Evolutionary conservation across 495 filamentous ascomycete genomes (phyloP).

Genomic region (Talaromyces wortmannii): DNA sequence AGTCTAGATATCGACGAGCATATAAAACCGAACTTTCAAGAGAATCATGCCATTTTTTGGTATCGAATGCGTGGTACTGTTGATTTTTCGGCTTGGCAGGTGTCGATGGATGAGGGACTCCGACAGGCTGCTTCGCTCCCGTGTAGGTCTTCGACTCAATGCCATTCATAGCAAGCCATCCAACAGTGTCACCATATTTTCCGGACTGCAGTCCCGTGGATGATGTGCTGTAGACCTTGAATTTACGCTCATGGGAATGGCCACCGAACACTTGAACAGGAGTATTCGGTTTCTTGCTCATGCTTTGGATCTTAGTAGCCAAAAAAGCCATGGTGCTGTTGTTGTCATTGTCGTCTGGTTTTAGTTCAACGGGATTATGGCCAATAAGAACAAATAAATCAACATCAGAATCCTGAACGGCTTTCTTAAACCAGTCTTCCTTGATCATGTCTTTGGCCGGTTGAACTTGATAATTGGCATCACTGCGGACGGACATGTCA

Average conservation of each 20-base stretch:
- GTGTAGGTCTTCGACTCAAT: conserved; percentile 9
- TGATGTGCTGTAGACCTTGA: conserved; percentile 27
- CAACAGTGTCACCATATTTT: conserved; percentile 36
- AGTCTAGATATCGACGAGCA: background rate
- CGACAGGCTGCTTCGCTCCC: background rate
- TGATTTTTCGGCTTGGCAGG: background rate
- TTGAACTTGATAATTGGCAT: conserved; percentile 18
- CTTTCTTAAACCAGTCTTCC: conserved; percentile 28
- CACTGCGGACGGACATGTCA: conserved; percentile 18
- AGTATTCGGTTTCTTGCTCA: conserved; percentile 17
- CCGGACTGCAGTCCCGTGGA: conserved; percentile 28
- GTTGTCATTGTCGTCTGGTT: conserved; percentile 2
- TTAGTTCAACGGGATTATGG: conserved; percentile 23
- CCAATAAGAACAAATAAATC: conserved; percentile 33
- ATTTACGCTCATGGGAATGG: conserved; percentile 28
- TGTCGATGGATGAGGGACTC: background rate
- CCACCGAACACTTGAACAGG: conserved; percentile 35
- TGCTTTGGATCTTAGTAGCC: conserved; percentile 21
- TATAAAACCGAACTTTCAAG: background rate
- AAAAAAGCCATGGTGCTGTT: conserved; percentile 21
- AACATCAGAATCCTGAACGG: conserved; percentile 22
- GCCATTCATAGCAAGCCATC: conserved; percentile 32
- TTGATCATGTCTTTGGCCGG: conserved; percentile 19
- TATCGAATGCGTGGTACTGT: background rate
- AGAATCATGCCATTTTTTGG: too few species aligned